Percentiles rank a stretch among this genome's conserved stretches.
Conservation (phyloP, 805 yeast genomes). For the Wickerhamiella parazyma region DNA sequence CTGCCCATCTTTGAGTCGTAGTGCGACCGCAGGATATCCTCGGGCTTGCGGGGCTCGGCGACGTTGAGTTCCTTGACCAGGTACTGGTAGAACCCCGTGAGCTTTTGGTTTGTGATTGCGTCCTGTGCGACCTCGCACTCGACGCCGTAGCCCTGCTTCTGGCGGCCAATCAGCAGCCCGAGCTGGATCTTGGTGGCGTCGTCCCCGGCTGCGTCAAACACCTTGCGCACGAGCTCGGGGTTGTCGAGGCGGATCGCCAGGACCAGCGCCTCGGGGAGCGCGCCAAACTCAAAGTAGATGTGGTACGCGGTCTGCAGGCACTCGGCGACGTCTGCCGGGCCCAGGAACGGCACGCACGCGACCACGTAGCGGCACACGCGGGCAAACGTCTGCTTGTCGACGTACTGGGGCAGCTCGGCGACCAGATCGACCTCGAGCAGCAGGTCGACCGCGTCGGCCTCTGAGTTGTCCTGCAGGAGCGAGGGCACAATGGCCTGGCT, state of each 20-base stretch:
- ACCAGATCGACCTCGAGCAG: conserved; percentile 79
- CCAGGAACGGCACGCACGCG: conserved; percentile 88
- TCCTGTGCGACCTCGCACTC: conserved; percentile 54
- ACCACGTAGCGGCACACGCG: conserved; percentile 92
- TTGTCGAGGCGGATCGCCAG: conserved; percentile 83
- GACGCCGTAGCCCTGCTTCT: conserved; percentile 61
- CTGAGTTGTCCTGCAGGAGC: conserved; percentile 89
- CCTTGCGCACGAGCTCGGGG: conserved; percentile 59
- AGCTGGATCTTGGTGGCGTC: conserved; percentile 69
- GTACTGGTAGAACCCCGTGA: conserved; percentile 67
- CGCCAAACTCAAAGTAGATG: conserved; percentile 65
- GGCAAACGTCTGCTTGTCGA: conserved; percentile 68
- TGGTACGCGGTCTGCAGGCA: conserved; percentile 80
- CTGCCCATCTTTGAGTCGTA: conserved; percentile 59
- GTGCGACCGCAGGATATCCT: conserved; percentile 85
- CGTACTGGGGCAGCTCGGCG: conserved; percentile 67
- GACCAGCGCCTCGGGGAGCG: conserved; percentile 71
- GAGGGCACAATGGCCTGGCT: conserved; percentile 73
- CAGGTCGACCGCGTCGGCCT: conserved; percentile 95
- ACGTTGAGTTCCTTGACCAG: conserved; percentile 78
- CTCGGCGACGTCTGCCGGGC: conserved; percentile 84
- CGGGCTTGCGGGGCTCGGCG: conserved; percentile 83
- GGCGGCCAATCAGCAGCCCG: conserved; percentile 78
- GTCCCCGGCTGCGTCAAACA: conserved; percentile 71
- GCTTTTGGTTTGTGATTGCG: conserved; percentile 63